phyloP scores from a whole-genome alignment of 805 yeast species.

The Candida caryicola region DNA sequence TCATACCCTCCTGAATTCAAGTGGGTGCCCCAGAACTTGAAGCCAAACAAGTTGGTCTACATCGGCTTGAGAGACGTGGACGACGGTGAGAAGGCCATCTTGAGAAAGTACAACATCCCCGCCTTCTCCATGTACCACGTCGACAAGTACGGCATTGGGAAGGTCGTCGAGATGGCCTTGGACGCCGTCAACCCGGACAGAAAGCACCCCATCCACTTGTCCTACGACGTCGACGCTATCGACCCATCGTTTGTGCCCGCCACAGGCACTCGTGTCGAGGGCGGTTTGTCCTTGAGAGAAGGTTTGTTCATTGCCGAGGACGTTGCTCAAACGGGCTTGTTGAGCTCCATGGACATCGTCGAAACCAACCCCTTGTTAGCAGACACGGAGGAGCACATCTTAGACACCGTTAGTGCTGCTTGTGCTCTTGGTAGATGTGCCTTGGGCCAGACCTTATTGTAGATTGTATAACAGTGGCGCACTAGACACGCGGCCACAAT shows the following conservation, averaged over 20 bases:
- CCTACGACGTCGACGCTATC: slow-evolving; percentile 95
- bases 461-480: too few relatives aligned
- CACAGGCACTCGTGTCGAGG: slow-evolving; percentile 96
- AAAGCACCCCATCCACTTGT: slow-evolving; percentile 73
- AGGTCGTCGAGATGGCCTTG: slow-evolving; percentile 89
- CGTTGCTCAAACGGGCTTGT: slow-evolving; percentile 83
- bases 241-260: slow-evolving; percentile 95
- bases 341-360: slow-evolving; percentile 85
- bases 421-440: slow-evolving; percentile 92
- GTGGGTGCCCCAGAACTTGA: slow-evolving; percentile 76
- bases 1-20: slow-evolving; percentile 68
- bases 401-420: slow-evolving; percentile 87
- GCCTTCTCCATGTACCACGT: slow-evolving; percentile 96
- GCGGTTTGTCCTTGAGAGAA: slow-evolving; percentile 92
- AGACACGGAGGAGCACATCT: slow-evolving; percentile 65
- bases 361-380: slow-evolving; percentile 92
- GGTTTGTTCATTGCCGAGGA: slow-evolving; percentile 92
- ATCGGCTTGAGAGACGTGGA: slow-evolving; percentile 95
- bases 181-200: slow-evolving; percentile 69
- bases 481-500: too few relatives aligned
- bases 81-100: slow-evolving; percentile 72
- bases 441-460: slow-evolving; percentile 82
- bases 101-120: slow-evolving; percentile 67
- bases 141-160: slow-evolving; percentile 88
- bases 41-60: slow-evolving; percentile 74